phyloP scores from a whole-genome alignment of 306 rosid species.

The Dryas drummondii region DNA sequence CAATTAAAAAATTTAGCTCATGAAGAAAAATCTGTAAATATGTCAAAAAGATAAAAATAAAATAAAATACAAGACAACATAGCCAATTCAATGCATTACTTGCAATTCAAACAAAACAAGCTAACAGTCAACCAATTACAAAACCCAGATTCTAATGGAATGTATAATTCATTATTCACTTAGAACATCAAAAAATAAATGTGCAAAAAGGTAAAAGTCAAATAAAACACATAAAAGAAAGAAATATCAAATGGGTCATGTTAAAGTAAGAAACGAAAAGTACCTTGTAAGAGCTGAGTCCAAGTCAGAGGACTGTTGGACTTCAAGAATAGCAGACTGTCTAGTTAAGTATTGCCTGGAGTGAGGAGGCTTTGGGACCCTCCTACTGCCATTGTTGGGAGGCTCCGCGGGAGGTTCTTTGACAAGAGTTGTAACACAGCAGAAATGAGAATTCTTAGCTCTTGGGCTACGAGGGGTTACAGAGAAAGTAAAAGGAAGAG shows the following conservation, averaged over 20 bases:
- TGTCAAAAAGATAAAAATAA: not conserved
- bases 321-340: slow-evolving; percentile 54
- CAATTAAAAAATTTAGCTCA: not conserved
- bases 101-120: not conserved
- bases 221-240: not conserved
- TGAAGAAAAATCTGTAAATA: not conserved
- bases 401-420: slow-evolving; percentile 10
- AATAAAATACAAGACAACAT: not conserved
- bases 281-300: slow-evolving; percentile 64
- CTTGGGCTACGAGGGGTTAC: slow-evolving; percentile 13
- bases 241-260: not conserved
- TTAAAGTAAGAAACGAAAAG: not conserved
- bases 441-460: slow-evolving; percentile 26
- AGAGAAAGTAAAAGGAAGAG: slow-evolving; percentile 10
- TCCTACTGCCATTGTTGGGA: slow-evolving; percentile 6
- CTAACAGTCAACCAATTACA: too few species aligned
- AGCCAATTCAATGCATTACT: not conserved
- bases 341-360: slow-evolving; percentile 40
- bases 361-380: slow-evolving; percentile 29
- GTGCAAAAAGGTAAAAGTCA: too few species aligned
- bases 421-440: slow-evolving; percentile 12
- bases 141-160: not conserved
- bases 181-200: not conserved
- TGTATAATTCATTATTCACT: not conserved
- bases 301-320: slow-evolving; percentile 54